Evolutionary conservation across 2,329 filamentous ascomycete species (phyloP).

Genomic region (Stemphylium beticola): DNA sequence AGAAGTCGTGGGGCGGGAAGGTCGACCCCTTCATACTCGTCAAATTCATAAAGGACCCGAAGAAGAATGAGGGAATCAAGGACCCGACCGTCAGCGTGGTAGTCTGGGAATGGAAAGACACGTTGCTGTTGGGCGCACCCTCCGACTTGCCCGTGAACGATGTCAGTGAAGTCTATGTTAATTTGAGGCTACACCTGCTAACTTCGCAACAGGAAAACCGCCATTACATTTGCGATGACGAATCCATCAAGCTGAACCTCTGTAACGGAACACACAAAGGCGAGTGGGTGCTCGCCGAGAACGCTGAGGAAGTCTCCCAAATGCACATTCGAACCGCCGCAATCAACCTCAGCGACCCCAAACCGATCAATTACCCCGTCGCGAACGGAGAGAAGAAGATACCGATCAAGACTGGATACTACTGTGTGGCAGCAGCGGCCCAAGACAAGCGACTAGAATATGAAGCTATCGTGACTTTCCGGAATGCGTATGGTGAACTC

Average conservation of each 20-base stretch:
- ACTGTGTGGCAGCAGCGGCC: conserved; percentile 82
- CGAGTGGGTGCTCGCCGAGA: conserved; percentile 79
- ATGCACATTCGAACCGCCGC: conserved; percentile 79
- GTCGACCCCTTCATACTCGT: conserved; percentile 88
- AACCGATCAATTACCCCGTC: conserved; percentile 79
- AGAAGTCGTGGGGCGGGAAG: conserved; percentile 83
- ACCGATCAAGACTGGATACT: conserved; percentile 81
- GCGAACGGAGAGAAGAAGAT: conserved; percentile 51
- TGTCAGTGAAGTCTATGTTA: conserved; percentile 21
- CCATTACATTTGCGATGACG: conserved; percentile 77
- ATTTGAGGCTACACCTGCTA: conserved; percentile 18
- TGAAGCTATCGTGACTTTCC: conserved; percentile 83
- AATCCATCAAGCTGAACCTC: conserved; percentile 69
- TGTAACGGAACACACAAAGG: conserved; percentile 82
- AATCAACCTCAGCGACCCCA: conserved; percentile 78
- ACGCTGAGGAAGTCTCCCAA: conserved; percentile 73
- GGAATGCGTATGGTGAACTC: conserved; percentile 95
- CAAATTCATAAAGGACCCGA: conserved; percentile 69
- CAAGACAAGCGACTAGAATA: conserved; percentile 73
- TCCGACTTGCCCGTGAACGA: conserved; percentile 37
- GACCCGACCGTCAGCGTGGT: conserved; percentile 83
- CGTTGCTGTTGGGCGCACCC: conserved; percentile 75
- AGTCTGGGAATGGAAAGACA: conserved; percentile 94
- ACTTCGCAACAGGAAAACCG: conserved; percentile 51
- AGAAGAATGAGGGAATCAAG: conserved; percentile 61